These are phyloP conservation scores for Arthrinium puccinioides DNA, from an alignment of 2,329 filamentous ascomycete genomes.

Conservation along the genomic window DNA sequence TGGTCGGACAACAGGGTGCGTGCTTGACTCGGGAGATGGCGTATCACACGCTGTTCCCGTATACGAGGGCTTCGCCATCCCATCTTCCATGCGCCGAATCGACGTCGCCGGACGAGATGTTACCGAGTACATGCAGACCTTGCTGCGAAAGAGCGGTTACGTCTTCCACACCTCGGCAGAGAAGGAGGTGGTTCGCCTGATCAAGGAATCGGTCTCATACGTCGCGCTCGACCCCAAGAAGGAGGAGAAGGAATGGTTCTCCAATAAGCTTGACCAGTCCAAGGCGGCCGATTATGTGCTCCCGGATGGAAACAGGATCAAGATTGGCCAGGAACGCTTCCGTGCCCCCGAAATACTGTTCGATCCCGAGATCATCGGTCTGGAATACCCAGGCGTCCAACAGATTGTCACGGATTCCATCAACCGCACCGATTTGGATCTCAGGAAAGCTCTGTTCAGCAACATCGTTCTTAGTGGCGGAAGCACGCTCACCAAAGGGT, in stretches of 20 bases:
- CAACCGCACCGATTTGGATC: slow-evolving; percentile 87
- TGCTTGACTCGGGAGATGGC: slow-evolving; percentile 90
- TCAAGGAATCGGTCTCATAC: slow-evolving; percentile 93
- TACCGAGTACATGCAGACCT: slow-evolving; percentile 86
- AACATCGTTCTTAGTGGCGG: slow-evolving; percentile 97
- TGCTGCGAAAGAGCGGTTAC: slow-evolving; percentile 86
- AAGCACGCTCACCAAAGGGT: slow-evolving; percentile 92
- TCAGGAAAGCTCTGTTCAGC: slow-evolving; percentile 87
- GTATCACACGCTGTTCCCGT: slow-evolving; percentile 97
- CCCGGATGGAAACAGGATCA: slow-evolving; percentile 84
- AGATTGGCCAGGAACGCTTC: slow-evolving; percentile 92
- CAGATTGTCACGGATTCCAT: slow-evolving; percentile 98
- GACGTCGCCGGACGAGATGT: slow-evolving; percentile 95
- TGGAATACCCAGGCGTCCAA: slow-evolving; percentile 94
- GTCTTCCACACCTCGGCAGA: slow-evolving; percentile 97
- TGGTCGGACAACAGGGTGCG: slow-evolving; percentile 90
- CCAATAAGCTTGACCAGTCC: slow-evolving; percentile 66
- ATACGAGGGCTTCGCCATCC: slow-evolving; percentile 95
- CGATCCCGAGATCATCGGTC: slow-evolving; percentile 91
- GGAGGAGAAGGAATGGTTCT: slow-evolving; percentile 94
- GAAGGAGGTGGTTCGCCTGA: slow-evolving; percentile 95
- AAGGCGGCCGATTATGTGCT: slow-evolving; percentile 83
- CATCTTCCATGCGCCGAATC: slow-evolving; percentile 89
- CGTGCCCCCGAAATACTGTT: slow-evolving; percentile 95
- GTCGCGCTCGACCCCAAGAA: slow-evolving; percentile 84